A percentile compares a stretch with the other conserved stretches of the same genome.
Evolutionary conservation across 2,329 filamentous ascomycete genomes (phyloP).

Genomic region (Plectosphaerella sp.): DNA sequence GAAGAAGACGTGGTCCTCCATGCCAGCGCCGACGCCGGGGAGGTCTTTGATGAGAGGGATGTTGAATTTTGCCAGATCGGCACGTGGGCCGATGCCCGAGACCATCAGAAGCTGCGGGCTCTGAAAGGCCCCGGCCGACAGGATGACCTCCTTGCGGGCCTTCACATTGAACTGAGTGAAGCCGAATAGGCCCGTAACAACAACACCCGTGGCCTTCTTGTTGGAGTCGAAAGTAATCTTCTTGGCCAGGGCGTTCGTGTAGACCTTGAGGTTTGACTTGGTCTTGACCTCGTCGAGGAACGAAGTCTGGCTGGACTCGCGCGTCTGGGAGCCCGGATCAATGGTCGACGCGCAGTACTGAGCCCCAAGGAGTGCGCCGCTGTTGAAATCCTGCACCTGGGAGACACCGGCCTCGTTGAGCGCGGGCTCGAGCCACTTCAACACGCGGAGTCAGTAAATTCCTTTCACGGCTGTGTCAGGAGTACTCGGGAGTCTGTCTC

Average conservation of each 20-base stretch:
- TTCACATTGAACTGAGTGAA: too few relatives aligned
- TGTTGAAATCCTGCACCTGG: slow-evolving; percentile 28
- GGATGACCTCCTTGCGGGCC: slow-evolving; percentile 32
- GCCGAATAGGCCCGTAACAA: slow-evolving; percentile 16
- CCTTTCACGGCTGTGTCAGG: too few relatives aligned
- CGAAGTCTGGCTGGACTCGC: slow-evolving; percentile 29
- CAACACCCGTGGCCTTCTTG: slow-evolving; percentile 34
- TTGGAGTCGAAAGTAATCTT: slow-evolving; percentile 36
- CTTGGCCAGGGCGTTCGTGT: slow-evolving; percentile 34
- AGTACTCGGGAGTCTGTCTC: too few relatives aligned
- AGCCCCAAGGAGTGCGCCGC: slow-evolving; percentile 32
- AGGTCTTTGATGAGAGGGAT: slow-evolving; percentile 44
- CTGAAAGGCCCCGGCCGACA: slow-evolving; percentile 36
- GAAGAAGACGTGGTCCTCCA: slow-evolving; percentile 49
- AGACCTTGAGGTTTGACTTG: slow-evolving; percentile 30
- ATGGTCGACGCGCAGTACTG: slow-evolving; percentile 22
- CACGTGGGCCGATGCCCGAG: slow-evolving; percentile 35
- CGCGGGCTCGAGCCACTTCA: slow-evolving; percentile 17
- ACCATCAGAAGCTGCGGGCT: slow-evolving; percentile 39
- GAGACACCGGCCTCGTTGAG: slow-evolving; percentile 35
- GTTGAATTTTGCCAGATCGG: slow-evolving; percentile 24
- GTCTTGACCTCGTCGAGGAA: slow-evolving; percentile 23
- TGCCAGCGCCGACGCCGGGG: slow-evolving; percentile 73
- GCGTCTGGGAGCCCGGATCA: slow-evolving; percentile 16
- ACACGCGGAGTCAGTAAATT: slow-evolving; percentile 19